These are phyloP conservation scores for Fusarium compactum DNA, from an alignment of 2,329 filamentous ascomycete genomes.

Conservation along the genomic window DNA sequence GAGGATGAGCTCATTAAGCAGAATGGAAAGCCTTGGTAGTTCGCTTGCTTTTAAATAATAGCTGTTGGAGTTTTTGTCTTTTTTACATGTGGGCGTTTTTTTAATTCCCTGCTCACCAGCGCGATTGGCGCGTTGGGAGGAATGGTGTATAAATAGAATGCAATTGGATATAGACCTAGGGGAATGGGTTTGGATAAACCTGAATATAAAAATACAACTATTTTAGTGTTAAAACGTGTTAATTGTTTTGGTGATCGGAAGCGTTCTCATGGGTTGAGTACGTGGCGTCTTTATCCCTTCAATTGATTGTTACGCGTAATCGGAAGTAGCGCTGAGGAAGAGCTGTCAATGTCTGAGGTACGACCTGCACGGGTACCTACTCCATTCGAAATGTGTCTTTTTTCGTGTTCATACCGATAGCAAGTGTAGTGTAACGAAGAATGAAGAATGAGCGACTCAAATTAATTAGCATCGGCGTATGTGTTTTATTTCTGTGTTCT, in stretches of 20 bases:
- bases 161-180: constrained; percentile 15
- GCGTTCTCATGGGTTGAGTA: neutral
- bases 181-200: neutral
- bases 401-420: no score
- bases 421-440: no score
- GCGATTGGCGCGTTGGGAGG: neutral
- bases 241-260: neutral
- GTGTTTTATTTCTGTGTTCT: no score
- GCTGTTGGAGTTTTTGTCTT: constrained; percentile 11
- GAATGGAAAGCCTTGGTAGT: constrained; percentile 21
- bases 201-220: neutral
- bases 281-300: neutral
- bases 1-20: constrained; percentile 22
- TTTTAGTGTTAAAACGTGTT: neutral
- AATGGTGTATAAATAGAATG: constrained; percentile 24
- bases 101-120: neutral
- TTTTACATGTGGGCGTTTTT: constrained; percentile 4
- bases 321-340: no score
- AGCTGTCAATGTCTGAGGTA: no score
- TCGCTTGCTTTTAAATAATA: neutral
- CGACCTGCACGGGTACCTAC: no score
- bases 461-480: no score
- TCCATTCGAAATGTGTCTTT: no score
- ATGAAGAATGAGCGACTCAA: no score
- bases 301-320: no score